Evolutionary conservation across 2,329 filamentous ascomycete species (phyloP), one percentile per base, ranked within the genome.

Genomic region (Beauveria asiatica): DNA sequence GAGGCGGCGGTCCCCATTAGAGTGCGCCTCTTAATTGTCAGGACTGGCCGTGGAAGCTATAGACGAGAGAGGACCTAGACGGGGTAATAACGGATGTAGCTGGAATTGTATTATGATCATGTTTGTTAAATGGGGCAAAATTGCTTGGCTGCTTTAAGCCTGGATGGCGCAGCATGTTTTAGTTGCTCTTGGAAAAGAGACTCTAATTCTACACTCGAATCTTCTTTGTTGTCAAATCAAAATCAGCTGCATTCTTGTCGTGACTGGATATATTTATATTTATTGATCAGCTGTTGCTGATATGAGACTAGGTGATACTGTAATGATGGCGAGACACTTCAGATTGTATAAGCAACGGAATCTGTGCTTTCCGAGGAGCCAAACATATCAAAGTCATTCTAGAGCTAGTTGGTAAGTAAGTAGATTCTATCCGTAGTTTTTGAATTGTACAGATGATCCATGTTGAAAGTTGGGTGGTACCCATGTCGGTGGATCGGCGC

Each of bases 1-100:
- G 76, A 41, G 76, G 76, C 62, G 72, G 57, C 19, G 57, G 57
- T 10, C 27, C 71, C 23, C 73, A 75, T 48, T 76, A 67, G 69
- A 37, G 55, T 17, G 13, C 21, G 37, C 33, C 45, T 57, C 30
- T 50, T 21, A 11, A 23, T 6, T 13, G 45, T 11, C 16, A 33
- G 42, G 8, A 16, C 23, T 13, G 30, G 19, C 33, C 13, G 33
- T 16, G 33, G 33, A 16, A 37, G 33, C 33, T 13, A 37, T 37
- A 37, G 11, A 25, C n/a, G 39, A 13, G 23, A 27, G 9, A 45
- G 39, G 13, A 7, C 21, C 4, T 49, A 41, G 45, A 42, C 9
- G 33, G 50, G 16, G 39, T 19, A 41, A 41, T 49, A 59, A 52
- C 44, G 49, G 57, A 48, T 42, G 45, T 49, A 57, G 45, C 33